phyloP scores from a whole-genome alignment of 2,329 filamentous ascomycete genomes.

The Alternaria sp. region DNA sequence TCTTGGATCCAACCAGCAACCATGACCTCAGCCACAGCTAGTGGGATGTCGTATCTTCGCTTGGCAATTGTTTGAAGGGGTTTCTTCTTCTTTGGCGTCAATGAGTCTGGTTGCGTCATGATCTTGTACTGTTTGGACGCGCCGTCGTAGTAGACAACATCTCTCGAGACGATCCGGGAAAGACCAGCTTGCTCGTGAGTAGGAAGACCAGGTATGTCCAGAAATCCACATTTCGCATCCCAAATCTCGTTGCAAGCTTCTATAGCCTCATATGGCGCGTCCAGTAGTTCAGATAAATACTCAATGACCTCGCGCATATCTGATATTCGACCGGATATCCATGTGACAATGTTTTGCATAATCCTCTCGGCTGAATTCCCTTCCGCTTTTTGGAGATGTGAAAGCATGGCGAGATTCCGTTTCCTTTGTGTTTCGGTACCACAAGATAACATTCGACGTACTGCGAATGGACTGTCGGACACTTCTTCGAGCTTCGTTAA shows the following conservation, averaged over 20 bases:
- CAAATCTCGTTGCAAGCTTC: slow-evolving; percentile 32
- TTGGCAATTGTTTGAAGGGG: background rate
- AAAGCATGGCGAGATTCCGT: slow-evolving; percentile 22
- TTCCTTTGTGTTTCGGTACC: slow-evolving; percentile 13
- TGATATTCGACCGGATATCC: slow-evolving; percentile 8
- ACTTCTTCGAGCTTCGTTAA: slow-evolving; percentile 28
- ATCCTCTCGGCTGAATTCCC: slow-evolving; percentile 20
- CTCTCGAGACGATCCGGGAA: background rate
- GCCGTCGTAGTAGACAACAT: background rate
- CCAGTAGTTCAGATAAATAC: slow-evolving; percentile 16
- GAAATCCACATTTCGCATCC: slow-evolving; percentile 23
- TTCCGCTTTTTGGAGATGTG: slow-evolving; percentile 14
- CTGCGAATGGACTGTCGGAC: slow-evolving; percentile 5
- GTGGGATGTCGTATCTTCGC: slow-evolving; percentile 12
- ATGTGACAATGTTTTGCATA: slow-evolving; percentile 26
- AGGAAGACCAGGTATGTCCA: slow-evolving; percentile 19
- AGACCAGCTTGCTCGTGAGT: background rate
- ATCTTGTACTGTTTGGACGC: background rate
- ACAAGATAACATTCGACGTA: slow-evolving; percentile 24
- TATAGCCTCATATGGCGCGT: slow-evolving; percentile 17
- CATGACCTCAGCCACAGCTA: slow-evolving; percentile 30
- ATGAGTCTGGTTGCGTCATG: background rate
- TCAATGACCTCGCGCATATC: slow-evolving; percentile 23
- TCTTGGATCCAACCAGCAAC: slow-evolving; percentile 35
- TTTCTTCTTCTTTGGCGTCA: background rate